A percentile compares a stretch with the other conserved stretches of the same genome.
Evolutionary conservation across 768 basidiomycete genomes (phyloP).

Genomic region (Saitozyma sp.): DNA sequence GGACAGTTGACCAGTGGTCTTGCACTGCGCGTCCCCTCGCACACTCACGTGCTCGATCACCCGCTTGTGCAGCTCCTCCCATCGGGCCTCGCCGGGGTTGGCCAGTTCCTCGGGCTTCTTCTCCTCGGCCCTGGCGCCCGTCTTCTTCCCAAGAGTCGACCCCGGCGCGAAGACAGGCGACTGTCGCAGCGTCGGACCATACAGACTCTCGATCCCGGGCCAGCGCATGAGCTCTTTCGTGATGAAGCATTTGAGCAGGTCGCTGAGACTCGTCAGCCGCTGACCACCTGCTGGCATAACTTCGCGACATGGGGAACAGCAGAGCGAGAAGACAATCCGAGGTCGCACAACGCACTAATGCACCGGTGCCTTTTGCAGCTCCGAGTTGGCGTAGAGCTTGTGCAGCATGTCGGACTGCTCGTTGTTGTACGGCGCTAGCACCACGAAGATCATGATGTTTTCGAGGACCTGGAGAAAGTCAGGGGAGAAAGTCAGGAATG

Average conservation of each 20-base stretch:
- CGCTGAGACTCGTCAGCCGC: slow-evolving; percentile 58
- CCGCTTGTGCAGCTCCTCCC: slow-evolving; percentile 92
- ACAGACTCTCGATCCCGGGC: slow-evolving; percentile 87
- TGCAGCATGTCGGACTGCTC: slow-evolving; percentile 97
- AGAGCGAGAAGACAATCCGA: not conserved
- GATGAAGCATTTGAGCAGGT: slow-evolving; percentile 88
- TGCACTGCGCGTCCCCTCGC: too few relatives aligned
- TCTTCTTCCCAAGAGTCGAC: slow-evolving; percentile 43
- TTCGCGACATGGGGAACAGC: not conserved
- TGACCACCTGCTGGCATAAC: not conserved
- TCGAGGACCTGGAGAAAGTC: slow-evolving; percentile 71
- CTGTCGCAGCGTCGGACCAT: slow-evolving; percentile 76
- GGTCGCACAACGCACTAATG: slow-evolving; percentile 64
- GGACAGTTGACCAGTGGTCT: too few relatives aligned
- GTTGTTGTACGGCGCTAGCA: slow-evolving; percentile 90
- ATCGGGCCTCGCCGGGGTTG: slow-evolving; percentile 62
- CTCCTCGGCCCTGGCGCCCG: slow-evolving; percentile 36
- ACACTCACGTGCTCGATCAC: slow-evolving; percentile 90
- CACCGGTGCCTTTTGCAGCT: slow-evolving; percentile 73
- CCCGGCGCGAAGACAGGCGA: slow-evolving; percentile 75
- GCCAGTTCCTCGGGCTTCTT: slow-evolving; percentile 47
- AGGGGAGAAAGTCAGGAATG: not conserved
- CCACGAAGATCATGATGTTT: slow-evolving; percentile 90
- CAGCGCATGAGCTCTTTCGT: slow-evolving; percentile 93
- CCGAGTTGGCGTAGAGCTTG: slow-evolving; percentile 75